Conservation (phyloP, 164 flowering plant species). For the Berberis vulgaris region DNA sequence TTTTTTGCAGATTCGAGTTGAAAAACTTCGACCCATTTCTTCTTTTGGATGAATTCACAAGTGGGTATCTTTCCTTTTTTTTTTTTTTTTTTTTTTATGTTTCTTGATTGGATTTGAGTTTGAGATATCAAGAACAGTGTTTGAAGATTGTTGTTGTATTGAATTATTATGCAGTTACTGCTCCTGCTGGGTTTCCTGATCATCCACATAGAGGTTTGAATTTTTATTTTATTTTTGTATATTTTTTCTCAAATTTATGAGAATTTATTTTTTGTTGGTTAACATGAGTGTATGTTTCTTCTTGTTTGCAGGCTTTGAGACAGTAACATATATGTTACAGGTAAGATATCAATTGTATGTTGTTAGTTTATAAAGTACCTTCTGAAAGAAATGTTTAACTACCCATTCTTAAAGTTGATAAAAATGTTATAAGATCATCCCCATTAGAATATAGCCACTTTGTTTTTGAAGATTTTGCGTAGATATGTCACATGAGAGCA, state of each 20-base stretch:
- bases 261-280: too few relatives aligned
- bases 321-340: conserved; percentile 83
- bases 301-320: conserved; percentile 61
- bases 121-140: background rate
- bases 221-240: background rate
- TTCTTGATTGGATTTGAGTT: background rate
- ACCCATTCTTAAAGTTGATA: too few relatives aligned
- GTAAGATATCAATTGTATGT: conserved; percentile 16
- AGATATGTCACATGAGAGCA: too few relatives aligned
- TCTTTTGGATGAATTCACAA: conserved; percentile 75
- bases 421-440: too few relatives aligned
- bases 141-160: background rate
- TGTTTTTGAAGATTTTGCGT: too few relatives aligned
- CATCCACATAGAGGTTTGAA: conserved; percentile 87
- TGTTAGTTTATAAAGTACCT: background rate
- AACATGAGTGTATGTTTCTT: background rate
- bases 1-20: conserved; percentile 50
- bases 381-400: too few relatives aligned
- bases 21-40: conserved; percentile 76
- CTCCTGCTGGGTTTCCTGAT: conserved; percentile 93
- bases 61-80: conserved; percentile 20
- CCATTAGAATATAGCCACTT: too few relatives aligned
- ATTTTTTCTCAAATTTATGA: too few relatives aligned
- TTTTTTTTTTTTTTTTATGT: background rate
- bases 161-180: conserved; percentile 46